These are phyloP conservation scores for Tetrapisispora nanseiensis DNA, from an alignment of 805 yeast genomes.

Conservation along the genomic window DNA sequence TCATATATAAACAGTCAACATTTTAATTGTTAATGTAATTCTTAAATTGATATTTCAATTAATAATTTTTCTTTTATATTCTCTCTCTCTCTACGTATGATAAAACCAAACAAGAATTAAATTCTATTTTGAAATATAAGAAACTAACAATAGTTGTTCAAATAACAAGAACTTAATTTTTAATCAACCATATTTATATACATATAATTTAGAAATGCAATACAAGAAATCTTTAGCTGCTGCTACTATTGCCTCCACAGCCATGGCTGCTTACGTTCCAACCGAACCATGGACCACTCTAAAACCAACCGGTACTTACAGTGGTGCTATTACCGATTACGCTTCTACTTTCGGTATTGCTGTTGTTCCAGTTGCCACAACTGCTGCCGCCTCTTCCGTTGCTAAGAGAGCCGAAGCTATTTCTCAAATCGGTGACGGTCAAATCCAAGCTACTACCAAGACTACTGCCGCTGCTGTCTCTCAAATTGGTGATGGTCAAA, in stretches of 20 bases:
- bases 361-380: slow-evolving; percentile 31
- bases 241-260: slow-evolving; percentile 20
- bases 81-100: too few relatives aligned
- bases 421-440: slow-evolving; percentile 40
- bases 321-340: slow-evolving; percentile 30
- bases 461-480: slow-evolving; percentile 17
- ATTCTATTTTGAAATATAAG: too few relatives aligned
- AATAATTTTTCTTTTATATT: too few relatives aligned
- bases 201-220: slow-evolving; percentile 14
- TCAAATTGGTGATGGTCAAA: too few relatives aligned
- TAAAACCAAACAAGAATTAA: too few relatives aligned
- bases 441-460: slow-evolving; percentile 30
- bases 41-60: too few relatives aligned
- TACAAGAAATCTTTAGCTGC: slow-evolving; percentile 18
- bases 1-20: too few relatives aligned
- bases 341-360: slow-evolving; percentile 35
- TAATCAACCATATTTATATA: background rate
- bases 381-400: slow-evolving; percentile 11
- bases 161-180: too few relatives aligned
- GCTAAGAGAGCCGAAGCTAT: slow-evolving; percentile 30
- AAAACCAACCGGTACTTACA: slow-evolving; percentile 31
- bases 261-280: slow-evolving; percentile 18
- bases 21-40: too few relatives aligned
- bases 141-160: too few relatives aligned
- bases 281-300: slow-evolving; percentile 34